Conservation (phyloP, 805 yeast genomes). For the Ogataea naganishii region DNA sequence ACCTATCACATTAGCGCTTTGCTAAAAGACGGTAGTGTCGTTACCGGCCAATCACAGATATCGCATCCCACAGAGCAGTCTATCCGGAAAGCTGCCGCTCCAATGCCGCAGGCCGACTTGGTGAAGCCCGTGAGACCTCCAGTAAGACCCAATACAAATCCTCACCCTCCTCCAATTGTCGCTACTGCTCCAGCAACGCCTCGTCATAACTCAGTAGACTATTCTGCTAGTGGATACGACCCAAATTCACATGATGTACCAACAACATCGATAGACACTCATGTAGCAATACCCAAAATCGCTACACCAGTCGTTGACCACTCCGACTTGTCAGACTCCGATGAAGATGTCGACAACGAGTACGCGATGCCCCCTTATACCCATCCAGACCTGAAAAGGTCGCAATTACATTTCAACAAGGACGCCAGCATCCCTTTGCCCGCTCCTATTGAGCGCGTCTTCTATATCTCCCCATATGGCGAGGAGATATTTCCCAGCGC, state of each 20-base stretch:
- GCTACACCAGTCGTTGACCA: too few relatives aligned
- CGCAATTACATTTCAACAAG: slow-evolving; percentile 70
- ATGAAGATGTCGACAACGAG: slow-evolving; percentile 30
- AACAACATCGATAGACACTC: too few relatives aligned
- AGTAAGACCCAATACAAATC: too few relatives aligned
- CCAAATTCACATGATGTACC: too few relatives aligned
- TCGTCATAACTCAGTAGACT: too few relatives aligned
- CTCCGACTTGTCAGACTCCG: too few relatives aligned
- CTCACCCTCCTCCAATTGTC: too few relatives aligned
- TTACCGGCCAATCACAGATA: slow-evolving; percentile 89
- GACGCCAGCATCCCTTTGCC: slow-evolving; percentile 51
- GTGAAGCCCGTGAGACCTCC: slow-evolving; percentile 2
- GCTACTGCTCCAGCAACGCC: too few relatives aligned
- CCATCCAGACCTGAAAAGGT: slow-evolving; percentile 67
- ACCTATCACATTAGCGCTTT: slow-evolving; percentile 80
- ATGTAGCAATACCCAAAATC: too few relatives aligned
- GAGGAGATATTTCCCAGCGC: slow-evolving; percentile 77
- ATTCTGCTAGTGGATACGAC: too few relatives aligned
- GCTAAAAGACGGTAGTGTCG: slow-evolving; percentile 57
- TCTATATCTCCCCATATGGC: slow-evolving; percentile 81
- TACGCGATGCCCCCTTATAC: slow-evolving; percentile 64
- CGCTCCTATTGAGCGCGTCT: slow-evolving; percentile 64
- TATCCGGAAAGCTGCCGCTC: slow-evolving; percentile 12
- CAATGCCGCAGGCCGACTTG: slow-evolving; percentile 1
- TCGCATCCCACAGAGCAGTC: slow-evolving; percentile 72